Evolutionary conservation across 768 basidiomycete species (phyloP).

Genomic region (Boletus fagicola): DNA sequence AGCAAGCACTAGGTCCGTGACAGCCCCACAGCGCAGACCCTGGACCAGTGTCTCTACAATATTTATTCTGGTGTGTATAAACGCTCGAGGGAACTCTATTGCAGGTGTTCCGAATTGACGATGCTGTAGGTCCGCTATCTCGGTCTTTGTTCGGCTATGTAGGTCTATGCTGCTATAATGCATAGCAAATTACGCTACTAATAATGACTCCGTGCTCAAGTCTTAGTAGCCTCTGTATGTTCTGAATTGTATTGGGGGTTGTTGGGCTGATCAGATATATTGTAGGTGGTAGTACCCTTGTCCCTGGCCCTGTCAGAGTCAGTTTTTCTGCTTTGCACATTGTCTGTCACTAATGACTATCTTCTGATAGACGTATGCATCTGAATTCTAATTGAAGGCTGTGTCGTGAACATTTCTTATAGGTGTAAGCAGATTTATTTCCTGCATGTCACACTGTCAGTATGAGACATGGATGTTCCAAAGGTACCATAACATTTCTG

Average conservation of each 20-base stretch:
- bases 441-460: too few species aligned
- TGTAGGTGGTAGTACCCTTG: neutral
- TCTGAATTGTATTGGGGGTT: too few species aligned
- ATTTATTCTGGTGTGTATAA: neutral
- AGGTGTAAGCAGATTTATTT: constrained; percentile 11
- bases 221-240: neutral
- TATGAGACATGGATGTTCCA: neutral
- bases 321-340: neutral
- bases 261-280: neutral
- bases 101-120: neutral
- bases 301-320: neutral
- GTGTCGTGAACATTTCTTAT: neutral
- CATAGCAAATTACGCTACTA: neutral
- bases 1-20: neutral
- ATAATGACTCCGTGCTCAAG: neutral
- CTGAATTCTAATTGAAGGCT: neutral
- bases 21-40: neutral
- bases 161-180: neutral
- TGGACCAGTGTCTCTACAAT: neutral
- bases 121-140: neutral
- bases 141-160: neutral
- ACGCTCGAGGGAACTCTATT: neutral
- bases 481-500: constrained; percentile 4
- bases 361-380: constrained; percentile 1
- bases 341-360: neutral